Base-by-base conservation (phyloP, 352 stramenopile genomes). In the Phytophthora capsici region DNA sequence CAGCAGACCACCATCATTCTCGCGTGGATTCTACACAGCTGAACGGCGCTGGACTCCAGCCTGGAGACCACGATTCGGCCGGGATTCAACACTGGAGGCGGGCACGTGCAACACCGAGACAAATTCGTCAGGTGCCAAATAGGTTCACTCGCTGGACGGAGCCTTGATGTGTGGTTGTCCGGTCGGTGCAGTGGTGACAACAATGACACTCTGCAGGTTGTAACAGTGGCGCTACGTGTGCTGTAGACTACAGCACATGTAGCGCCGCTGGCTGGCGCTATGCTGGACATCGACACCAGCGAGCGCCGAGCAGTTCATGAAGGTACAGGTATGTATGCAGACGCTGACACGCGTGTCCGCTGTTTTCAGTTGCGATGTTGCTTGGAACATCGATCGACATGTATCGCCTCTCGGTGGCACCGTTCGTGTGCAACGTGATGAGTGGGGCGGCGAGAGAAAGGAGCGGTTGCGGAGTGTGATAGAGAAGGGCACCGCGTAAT, bases 381-480 rank as follows among this genome's bases (percentile, higher is more conserved):
- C 13, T 10, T 12, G 28, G 9, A 32, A 34, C 28, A 34, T 10
- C 28, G 28, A 20, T 12, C 12, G n/a, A 17, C 16, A 4, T 36
- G 34, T 57, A 47, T 57, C 49, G 49, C 22, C 20, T 48, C 55
- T 61, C 53, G 43, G 43, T 60, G 40, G 40, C 17, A 13, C 12
- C 20, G 14, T 56, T 63, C 44, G 57, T 58, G 46, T 52, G 57
- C 57, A 57, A 65, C 28, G 45, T 28, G 45, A 49, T 49, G 55
- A 44, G 56, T 60, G 25, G 30, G 53, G 36, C 10, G 28, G 37
- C 59, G 6, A 67, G 59, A 67, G 59, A 67, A 67, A 62, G 59
- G 45, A 16, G 23, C 30, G 40, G 59, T 67, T 67, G 59, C 59
- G 59, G 30, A 25, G 17, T 32, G 13, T 6, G 16, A 36, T 23